These are phyloP conservation scores for Clarireedia sp. DNA, from an alignment of 2,329 filamentous ascomycete genomes.

Conservation along the genomic window DNA sequence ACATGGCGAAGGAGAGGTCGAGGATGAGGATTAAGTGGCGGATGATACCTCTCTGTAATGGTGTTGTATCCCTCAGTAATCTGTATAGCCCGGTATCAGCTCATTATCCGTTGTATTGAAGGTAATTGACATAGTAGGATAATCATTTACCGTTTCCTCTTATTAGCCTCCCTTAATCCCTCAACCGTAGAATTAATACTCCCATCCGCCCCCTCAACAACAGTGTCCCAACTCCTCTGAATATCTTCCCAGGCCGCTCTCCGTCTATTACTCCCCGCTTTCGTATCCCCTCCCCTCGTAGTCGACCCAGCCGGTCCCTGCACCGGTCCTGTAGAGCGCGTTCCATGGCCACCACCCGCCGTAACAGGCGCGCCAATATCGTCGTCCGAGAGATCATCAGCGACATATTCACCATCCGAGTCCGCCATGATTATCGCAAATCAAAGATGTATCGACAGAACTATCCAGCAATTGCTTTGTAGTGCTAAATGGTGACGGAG, in stretches of 20 bases:
- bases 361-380: constrained; percentile 39
- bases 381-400: constrained; percentile 55
- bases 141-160: constrained; percentile 57
- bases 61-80: constrained; percentile 86
- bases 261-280: constrained; percentile 30
- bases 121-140: not conserved
- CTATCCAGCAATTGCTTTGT: too few relatives aligned
- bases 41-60: constrained; percentile 92
- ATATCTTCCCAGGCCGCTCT: constrained; percentile 60
- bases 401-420: constrained; percentile 64
- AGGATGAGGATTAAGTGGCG: constrained; percentile 87
- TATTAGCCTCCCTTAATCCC: constrained; percentile 70
- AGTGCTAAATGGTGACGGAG: not conserved
- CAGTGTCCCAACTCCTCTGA: constrained; percentile 62
- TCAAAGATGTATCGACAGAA: not conserved
- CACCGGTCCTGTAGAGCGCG: constrained; percentile 25
- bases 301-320: constrained; percentile 19
- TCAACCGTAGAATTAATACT: constrained; percentile 65
- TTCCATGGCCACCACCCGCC: constrained; percentile 20
- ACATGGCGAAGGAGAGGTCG: constrained; percentile 89
- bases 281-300: constrained; percentile 26
- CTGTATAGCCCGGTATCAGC: constrained; percentile 36
- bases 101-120: not conserved
- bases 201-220: constrained; percentile 73
- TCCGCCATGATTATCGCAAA: constrained; percentile 49